Evolutionary conservation across 176 grass and related monocot genomes (phyloP), one percentile per base, ranked within the genome.

Genomic region (Hordeum vulgare): DNA sequence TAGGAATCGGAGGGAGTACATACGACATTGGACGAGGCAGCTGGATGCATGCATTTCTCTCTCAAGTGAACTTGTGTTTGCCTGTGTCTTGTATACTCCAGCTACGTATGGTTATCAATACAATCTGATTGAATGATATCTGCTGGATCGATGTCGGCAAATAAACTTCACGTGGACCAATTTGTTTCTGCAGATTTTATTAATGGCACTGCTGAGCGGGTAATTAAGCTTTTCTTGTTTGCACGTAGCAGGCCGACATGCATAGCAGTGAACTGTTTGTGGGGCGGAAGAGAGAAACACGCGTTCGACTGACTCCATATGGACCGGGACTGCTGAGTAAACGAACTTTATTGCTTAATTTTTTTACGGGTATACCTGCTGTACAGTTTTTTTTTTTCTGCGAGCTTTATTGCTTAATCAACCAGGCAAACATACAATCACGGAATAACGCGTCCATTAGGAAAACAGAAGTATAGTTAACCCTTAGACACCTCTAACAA

Each of bases 111-210:
- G 49, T 34, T 74, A n/a, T 49, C 8, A 49, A 27, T 28, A 11
- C 18, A 11, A 53, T 10, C 71, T 57, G 34, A 7, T 76, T 76
- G 31, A 58, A 36, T 70, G 67, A 11, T 4, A 24, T 33, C 11
- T 76, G 51, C 21, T 57, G 6, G 31, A n/a, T n/a, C n/a, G n/a
- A 23, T 35, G 74, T 76, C 29, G 56, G 28, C 36, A 76, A 58
- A 76, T 60, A 15, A 76, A 44, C 41, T 73, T 73, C 41, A 77
- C 74, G 47, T 76, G 73, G 11, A n/a, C 74, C 11, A 76, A 36
- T 51, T 49, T 14, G 13, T 42, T 36, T 3, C 51, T 76, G 11
- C 37, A 24, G 60, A 60, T 77, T 77, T 28, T 24, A 74, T 54
- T 33, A 33, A 47, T 54, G 20, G 44, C 42, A 77, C 56, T 11